A percentile compares a stretch with the other conserved stretches of the same genome.
phyloP scores from a whole-genome alignment of 2,329 filamentous ascomycete genomes.

The Harringtonia lauricola region DNA sequence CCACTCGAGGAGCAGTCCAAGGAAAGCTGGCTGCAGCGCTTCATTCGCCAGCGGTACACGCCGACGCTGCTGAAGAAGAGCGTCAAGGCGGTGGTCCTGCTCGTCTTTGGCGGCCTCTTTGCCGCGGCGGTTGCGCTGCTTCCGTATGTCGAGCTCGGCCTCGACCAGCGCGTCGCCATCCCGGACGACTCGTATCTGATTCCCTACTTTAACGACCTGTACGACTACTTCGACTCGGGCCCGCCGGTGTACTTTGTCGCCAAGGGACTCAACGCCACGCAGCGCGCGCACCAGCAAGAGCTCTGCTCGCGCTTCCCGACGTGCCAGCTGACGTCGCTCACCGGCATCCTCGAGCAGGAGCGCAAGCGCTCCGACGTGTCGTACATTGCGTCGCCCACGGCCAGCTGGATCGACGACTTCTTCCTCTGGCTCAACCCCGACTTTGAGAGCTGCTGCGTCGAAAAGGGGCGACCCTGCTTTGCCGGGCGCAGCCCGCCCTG shows the following conservation, averaged over 20 bases:
- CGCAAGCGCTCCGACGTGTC: slow-evolving; percentile 80
- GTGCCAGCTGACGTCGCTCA: slow-evolving; percentile 71
- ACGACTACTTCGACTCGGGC: slow-evolving; percentile 81
- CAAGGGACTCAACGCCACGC: slow-evolving; percentile 65
- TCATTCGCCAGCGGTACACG: slow-evolving; percentile 86
- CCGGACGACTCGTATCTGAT: slow-evolving; percentile 92
- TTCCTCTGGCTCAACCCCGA: slow-evolving; percentile 92
- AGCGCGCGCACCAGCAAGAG: slow-evolving; percentile 66
- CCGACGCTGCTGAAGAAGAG: slow-evolving; percentile 70
- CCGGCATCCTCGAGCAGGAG: slow-evolving; percentile 88
- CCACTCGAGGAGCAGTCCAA: slow-evolving; percentile 69
- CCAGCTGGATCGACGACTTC: slow-evolving; percentile 96
- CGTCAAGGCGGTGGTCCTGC: slow-evolving; percentile 64
- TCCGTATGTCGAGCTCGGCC: slow-evolving; percentile 72
- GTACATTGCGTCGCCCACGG: slow-evolving; percentile 77
- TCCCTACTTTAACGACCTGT: slow-evolving; percentile 91
- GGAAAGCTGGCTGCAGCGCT: slow-evolving; percentile 71
- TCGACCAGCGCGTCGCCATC: slow-evolving; percentile 91
- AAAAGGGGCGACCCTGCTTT: slow-evolving; percentile 66
- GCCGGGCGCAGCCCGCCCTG: slow-evolving; percentile 64
- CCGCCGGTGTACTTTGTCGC: slow-evolving; percentile 96
- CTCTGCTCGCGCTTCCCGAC: slow-evolving; percentile 87
- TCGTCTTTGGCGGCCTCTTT: slow-evolving; percentile 79
- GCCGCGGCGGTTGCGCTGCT: slow-evolving; percentile 76
- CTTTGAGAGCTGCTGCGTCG: slow-evolving; percentile 62